Evolutionary conservation across 1,284 basidiomycete genomes (phyloP), one percentile per base, ranked within the genome.

Genomic region (Sporisorium graminicola): DNA sequence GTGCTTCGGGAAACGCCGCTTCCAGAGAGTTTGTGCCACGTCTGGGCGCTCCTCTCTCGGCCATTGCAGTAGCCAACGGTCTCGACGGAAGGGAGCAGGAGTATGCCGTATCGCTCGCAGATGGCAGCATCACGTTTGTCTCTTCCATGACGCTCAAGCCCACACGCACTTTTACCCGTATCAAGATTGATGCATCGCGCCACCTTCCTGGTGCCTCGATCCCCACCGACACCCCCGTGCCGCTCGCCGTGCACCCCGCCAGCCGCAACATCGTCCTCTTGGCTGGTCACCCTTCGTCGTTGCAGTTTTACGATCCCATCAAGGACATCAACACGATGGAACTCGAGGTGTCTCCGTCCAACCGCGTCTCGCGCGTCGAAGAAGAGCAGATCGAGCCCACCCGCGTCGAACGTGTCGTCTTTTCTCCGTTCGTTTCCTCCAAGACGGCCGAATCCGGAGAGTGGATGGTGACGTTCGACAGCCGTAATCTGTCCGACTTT

Each of bases 381-480:
- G 93, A 95, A 64, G 92, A 91, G 77, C 88, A 90, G 9, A 87
- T 95, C 62, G 91, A 94, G 71, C 91, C 93, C 5, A 90, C 92
- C 1, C 89, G 91, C 18, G 93, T 98, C 9, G 91, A 93, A 64
- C 88, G 88, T 22, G 90, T 90, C 7, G 90, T 89, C 2, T 88
- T 95, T 59, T 92, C 92, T 2, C 65, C 86, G 88, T 7, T 62
- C 12, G 37, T 57, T 10, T 66, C 64, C 16, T 26, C 55, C 58
- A 58, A 58, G 42, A 67, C 65, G 10, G 70, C 60, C 29, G 61
- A 65, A 24, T 55, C 62, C 18, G 73, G 72, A 26, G 89, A 91
- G 56, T 98, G 96, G 95, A 91, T 99, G 91, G 94, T 94, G 1
- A 97, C 96, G 0, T 87, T 95, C 42, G 96, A 99, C 86, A 87